These are phyloP conservation scores for Acanthamoeba rhysodes DNA, from an alignment of 208 protist genomes.

Conservation along the genomic window DNA sequence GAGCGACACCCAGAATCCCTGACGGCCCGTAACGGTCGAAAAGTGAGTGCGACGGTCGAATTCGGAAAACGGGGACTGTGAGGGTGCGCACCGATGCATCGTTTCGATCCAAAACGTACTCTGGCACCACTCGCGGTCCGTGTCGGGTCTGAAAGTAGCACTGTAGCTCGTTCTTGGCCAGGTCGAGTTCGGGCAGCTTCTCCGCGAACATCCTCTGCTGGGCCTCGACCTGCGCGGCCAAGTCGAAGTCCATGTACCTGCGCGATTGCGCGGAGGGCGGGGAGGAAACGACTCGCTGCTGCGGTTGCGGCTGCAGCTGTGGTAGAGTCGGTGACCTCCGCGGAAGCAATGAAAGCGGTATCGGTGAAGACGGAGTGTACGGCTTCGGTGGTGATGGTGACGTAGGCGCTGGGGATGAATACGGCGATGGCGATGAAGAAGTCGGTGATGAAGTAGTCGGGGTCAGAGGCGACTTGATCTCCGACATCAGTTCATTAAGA, in stretches of 20 bases:
- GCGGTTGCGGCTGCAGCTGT: background rate
- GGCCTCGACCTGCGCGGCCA: background rate
- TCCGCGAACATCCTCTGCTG: background rate
- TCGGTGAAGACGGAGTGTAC: no score
- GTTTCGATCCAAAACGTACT: background rate
- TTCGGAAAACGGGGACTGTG: background rate
- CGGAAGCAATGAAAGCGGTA: no score
- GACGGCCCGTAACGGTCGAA: background rate
- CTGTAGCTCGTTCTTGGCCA: slow-evolving; percentile 52
- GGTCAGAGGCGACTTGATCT: background rate
- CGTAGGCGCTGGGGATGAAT: background rate
- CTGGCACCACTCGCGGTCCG: background rate
- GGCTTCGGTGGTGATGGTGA: background rate
- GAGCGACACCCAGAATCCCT: background rate
- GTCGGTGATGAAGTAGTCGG: background rate
- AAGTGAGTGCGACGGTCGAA: no score
- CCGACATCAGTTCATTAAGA: no score
- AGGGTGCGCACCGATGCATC: background rate
- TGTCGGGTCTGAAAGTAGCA: background rate
- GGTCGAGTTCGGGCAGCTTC: background rate
- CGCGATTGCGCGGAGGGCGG: background rate
- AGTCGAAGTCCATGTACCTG: background rate
- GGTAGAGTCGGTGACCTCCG: no score
- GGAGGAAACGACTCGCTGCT: background rate
- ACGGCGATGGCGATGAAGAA: background rate